These are phyloP conservation scores for Paramecium bursaria DNA, from an alignment of 73 alveolate genomes.

Conservation along the genomic window DNA sequence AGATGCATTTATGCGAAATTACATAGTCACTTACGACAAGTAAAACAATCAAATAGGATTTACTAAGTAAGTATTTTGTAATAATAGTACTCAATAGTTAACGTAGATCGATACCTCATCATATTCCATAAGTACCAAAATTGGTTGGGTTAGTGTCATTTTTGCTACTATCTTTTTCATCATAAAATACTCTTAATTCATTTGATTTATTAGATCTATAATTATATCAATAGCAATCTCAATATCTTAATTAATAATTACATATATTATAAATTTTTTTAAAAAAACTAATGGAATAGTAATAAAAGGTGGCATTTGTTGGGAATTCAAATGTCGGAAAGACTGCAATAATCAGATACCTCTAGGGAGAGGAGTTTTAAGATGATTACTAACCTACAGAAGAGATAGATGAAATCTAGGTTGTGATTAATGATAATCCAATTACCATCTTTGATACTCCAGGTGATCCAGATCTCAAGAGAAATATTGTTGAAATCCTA, in stretches of 20 bases:
- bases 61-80: too few species aligned
- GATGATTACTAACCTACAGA: slow-evolving; percentile 21
- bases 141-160: too few species aligned
- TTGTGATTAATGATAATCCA: background rate
- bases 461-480: background rate
- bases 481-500: background rate
- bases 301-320: slow-evolving; percentile 4
- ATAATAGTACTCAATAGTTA: too few species aligned
- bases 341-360: slow-evolving; percentile 22
- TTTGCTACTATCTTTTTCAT: too few species aligned
- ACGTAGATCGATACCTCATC: too few species aligned
- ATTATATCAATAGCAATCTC: too few species aligned
- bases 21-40: slow-evolving; percentile 47
- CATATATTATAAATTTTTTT: too few species aligned
- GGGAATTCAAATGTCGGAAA: slow-evolving; percentile 46
- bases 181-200: too few species aligned
- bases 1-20: slow-evolving; percentile 59
- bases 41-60: slow-evolving; percentile 33
- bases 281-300: too few species aligned
- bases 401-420: background rate
- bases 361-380: background rate
- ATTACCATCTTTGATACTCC: slow-evolving; percentile 33
- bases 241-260: too few species aligned
- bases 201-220: too few species aligned
- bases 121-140: too few species aligned